Evolutionary conservation across 495 filamentous ascomycete species (phyloP).

Genomic region (Annulohypoxylon bovei): DNA sequence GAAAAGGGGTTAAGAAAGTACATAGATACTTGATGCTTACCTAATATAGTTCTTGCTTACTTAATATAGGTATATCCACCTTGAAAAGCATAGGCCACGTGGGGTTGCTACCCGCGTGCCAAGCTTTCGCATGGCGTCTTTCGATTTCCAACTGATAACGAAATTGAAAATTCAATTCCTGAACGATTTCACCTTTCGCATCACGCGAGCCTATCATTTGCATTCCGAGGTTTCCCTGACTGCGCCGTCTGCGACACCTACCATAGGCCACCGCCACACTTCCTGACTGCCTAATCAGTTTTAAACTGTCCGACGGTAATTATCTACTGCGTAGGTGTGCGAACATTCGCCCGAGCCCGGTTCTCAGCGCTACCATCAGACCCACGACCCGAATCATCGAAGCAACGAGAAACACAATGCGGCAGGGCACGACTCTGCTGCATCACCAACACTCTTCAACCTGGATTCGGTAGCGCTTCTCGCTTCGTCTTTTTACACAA

Average conservation of each 20-base stretch:
- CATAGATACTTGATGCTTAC: too few relatives aligned
- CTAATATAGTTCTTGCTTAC: not conserved
- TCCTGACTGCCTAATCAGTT: not conserved
- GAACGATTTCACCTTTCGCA: constrained; percentile 8
- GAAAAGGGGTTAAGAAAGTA: not conserved
- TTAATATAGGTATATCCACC: not conserved
- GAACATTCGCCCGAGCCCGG: constrained; percentile 20
- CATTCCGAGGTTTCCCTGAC: constrained; percentile 5
- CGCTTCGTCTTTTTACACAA: constrained; percentile 35
- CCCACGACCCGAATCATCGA: constrained; percentile 24
- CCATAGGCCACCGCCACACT: constrained; percentile 13
- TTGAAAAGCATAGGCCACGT: not conserved
- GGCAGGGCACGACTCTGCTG: constrained; percentile 48
- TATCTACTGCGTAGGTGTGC: constrained; percentile 25
- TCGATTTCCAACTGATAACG: not conserved
- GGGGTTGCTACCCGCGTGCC: not conserved
- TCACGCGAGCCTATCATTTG: constrained; percentile 36
- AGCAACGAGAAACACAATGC: constrained; percentile 44
- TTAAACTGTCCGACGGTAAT: constrained; percentile 22
- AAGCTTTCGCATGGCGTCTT: constrained; percentile 17
- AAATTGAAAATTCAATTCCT: constrained; percentile 16
- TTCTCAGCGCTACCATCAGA: constrained; percentile 11
- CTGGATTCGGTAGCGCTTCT: constrained; percentile 58
- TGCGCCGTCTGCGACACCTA: not conserved
- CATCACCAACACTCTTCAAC: constrained; percentile 48